Evolutionary conservation across 768 basidiomycete genomes (phyloP).

Genomic region (Rhodotorula paludigena): DNA sequence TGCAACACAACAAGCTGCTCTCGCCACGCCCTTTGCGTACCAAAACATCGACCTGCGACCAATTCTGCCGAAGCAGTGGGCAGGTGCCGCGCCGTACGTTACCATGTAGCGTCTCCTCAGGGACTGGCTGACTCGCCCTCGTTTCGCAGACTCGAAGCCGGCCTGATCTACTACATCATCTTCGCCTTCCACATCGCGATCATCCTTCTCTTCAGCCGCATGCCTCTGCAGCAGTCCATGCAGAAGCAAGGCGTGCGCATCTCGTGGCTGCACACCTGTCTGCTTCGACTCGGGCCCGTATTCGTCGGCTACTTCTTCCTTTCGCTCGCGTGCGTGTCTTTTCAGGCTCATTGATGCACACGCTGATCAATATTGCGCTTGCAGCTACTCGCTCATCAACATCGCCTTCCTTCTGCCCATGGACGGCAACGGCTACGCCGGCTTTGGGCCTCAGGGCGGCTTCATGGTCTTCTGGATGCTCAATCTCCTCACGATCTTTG

Average conservation of each 20-base stretch:
- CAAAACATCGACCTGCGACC: conserved; percentile 43
- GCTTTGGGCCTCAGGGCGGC: conserved; percentile 35
- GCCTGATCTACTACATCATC: conserved; percentile 35
- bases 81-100: conserved; percentile 46
- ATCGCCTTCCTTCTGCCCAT: conserved; percentile 45
- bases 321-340: conserved; percentile 43
- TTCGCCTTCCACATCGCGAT: conserved; percentile 45
- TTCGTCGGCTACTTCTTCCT: conserved; percentile 35
- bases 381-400: conserved; percentile 44
- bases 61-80: conserved; percentile 42
- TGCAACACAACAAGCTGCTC: conserved; percentile 42
- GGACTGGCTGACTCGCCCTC: background rate
- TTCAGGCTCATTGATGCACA: background rate
- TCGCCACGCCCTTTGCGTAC: conserved; percentile 44
- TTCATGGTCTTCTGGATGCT: conserved; percentile 45
- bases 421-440: conserved; percentile 35
- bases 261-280: background rate
- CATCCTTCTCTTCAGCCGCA: conserved; percentile 27
- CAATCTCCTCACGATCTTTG: conserved; percentile 44
- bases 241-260: conserved; percentile 5
- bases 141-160: background rate
- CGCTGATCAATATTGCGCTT: background rate
- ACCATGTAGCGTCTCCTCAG: conserved; percentile 15
- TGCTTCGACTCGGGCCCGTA: conserved; percentile 34
- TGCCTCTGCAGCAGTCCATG: conserved; percentile 12